Evolutionary conservation across 2,329 filamentous ascomycete species (phyloP).

Genomic region (Colletotrichum paranaense): DNA sequence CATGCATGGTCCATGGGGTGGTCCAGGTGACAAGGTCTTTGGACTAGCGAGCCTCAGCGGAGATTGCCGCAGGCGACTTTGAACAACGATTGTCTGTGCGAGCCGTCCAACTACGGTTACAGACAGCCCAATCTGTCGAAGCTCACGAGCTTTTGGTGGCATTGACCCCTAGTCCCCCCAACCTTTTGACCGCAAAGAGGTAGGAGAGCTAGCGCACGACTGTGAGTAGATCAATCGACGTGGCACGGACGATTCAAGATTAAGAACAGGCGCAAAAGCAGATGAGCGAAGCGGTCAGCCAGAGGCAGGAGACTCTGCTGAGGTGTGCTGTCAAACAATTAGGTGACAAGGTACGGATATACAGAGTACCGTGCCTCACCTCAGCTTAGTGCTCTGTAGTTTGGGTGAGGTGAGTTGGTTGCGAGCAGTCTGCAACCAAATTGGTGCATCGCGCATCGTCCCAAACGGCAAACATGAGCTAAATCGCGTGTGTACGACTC

Average conservation of each 20-base stretch:
- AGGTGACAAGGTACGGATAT: not conserved
- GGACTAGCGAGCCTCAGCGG: conserved; percentile 23
- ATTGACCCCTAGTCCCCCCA: conserved; percentile 13
- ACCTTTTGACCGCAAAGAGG: not conserved
- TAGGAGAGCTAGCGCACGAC: not conserved
- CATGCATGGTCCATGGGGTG: conserved; percentile 20
- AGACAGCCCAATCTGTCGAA: conserved; percentile 22
- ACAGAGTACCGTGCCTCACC: not conserved
- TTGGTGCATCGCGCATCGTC: conserved; percentile 6
- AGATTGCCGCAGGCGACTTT: conserved; percentile 32
- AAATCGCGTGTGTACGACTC: conserved; percentile 22
- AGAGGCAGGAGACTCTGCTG: conserved; percentile 1
- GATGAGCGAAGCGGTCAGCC: conserved; percentile 21
- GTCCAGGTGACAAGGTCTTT: conserved; percentile 2
- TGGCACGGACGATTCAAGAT: not conserved
- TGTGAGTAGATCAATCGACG: not conserved
- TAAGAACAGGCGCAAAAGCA: not conserved
- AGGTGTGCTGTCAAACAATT: not conserved
- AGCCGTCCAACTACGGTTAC: conserved; percentile 17
- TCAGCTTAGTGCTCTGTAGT: not conserved
- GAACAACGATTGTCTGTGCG: conserved; percentile 26
- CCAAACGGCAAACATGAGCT: conserved; percentile 30
- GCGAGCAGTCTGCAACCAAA: not conserved
- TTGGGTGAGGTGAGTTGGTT: not conserved
- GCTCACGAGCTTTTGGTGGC: conserved; percentile 25